phyloP scores from a whole-genome alignment of 2,329 filamentous ascomycete genomes.

The Sphaerulina vaccinii region DNA sequence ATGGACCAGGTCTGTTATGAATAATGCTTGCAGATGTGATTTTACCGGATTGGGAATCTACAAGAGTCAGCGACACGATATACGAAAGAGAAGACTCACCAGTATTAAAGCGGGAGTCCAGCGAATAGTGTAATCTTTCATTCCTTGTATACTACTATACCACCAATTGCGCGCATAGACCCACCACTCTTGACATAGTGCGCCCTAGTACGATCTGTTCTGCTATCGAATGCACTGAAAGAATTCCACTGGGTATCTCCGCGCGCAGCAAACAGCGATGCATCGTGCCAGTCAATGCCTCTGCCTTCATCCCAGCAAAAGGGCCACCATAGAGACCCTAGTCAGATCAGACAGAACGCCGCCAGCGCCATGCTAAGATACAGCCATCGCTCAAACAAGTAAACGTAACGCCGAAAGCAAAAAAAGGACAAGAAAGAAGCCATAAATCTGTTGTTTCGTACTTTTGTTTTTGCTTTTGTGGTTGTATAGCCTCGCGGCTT shows the following conservation, averaged over 20 bases:
- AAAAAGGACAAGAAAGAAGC: conserved; percentile 15
- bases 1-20: no score
- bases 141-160: not conserved
- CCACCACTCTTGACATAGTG: not conserved
- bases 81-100: no score
- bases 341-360: conserved; percentile 19
- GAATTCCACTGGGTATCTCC: conserved; percentile 20
- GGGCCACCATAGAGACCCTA: conserved; percentile 9
- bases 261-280: conserved; percentile 18
- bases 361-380: conserved; percentile 26
- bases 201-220: not conserved
- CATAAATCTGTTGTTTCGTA: conserved; percentile 1
- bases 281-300: conserved; percentile 4
- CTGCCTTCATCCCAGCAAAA: conserved; percentile 18
- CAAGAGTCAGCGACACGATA: no score
- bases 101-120: no score
- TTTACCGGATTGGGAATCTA: no score
- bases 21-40: no score
- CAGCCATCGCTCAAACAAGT: conserved; percentile 1
- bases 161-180: not conserved
- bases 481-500: not conserved
- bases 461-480: conserved; percentile 8
- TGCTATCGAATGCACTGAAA: conserved; percentile 7
- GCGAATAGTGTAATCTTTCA: no score
- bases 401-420: not conserved